phyloP scores from a whole-genome alignment of 2,329 filamentous ascomycete genomes.

The Lachnellula subtilissima region DNA sequence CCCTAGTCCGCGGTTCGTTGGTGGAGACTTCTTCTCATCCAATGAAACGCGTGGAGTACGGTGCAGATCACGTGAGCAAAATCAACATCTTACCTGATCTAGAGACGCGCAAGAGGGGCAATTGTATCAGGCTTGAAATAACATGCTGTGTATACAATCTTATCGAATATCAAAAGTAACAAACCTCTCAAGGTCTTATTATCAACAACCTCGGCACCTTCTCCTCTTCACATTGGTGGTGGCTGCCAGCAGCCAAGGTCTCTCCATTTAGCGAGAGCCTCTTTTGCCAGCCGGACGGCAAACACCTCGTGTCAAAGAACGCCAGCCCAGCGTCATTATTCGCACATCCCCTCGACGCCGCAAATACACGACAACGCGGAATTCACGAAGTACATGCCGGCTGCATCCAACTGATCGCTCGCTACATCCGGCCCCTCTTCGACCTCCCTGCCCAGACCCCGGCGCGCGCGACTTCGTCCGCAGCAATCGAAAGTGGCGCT shows the following conservation, averaged over 20 bases:
- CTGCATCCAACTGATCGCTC: slow-evolving; percentile 1
- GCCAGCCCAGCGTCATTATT: slow-evolving; percentile 1
- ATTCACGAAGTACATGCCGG: slow-evolving; percentile 9
- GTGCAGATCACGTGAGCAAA: not conserved
- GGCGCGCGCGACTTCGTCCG: slow-evolving; percentile 17
- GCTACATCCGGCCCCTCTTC: slow-evolving; percentile 6
- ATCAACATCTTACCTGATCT: not conserved
- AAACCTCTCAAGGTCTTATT: too few relatives aligned
- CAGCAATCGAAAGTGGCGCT: slow-evolving; percentile 26
- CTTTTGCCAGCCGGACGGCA: not conserved
- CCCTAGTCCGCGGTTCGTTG: not conserved
- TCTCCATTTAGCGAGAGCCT: not conserved
- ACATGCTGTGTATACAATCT: too few relatives aligned
- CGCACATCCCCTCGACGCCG: not conserved
- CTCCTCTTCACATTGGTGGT: not conserved
- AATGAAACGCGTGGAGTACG: not conserved
- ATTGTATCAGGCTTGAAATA: too few relatives aligned
- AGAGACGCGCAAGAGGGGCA: not conserved
- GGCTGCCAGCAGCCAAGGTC: not conserved
- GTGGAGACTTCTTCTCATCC: not conserved
- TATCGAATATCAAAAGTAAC: too few relatives aligned
- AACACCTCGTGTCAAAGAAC: slow-evolving; percentile 2
- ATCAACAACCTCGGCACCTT: not conserved
- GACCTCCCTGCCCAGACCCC: slow-evolving; percentile 1
- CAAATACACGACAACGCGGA: not conserved